These are phyloP conservation scores for Cryphonectria carpinicola DNA, from an alignment of 2,329 filamentous ascomycete species.

Conservation along the genomic window DNA sequence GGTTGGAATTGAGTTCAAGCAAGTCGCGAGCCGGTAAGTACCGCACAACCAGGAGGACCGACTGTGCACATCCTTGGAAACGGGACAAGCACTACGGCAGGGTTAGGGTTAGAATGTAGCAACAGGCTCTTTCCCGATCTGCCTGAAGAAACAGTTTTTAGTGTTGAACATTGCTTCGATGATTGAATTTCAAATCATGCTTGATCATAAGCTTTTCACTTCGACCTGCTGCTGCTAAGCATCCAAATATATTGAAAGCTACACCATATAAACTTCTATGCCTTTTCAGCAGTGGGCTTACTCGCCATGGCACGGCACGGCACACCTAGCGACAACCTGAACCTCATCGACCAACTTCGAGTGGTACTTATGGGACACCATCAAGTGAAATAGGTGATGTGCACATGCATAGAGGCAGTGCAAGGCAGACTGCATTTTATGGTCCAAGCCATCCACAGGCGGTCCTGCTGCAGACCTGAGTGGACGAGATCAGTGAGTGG, in stretches of 20 bases:
- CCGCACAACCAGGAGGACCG: neutral
- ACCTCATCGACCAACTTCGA: neutral
- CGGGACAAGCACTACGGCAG: neutral
- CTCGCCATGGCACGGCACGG: too few relatives aligned
- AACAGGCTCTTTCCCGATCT: neutral
- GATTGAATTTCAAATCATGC: too few relatives aligned
- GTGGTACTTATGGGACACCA: neutral
- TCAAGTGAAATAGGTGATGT: neutral
- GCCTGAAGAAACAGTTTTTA: neutral
- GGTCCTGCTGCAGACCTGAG: neutral
- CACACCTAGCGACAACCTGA: neutral
- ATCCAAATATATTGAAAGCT: neutral
- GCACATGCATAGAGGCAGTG: neutral
- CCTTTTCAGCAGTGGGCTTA: too few relatives aligned
- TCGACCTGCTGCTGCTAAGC: neutral
- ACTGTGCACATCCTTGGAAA: neutral
- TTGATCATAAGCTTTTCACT: neutral
- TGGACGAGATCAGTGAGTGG: neutral
- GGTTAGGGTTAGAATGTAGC: neutral
- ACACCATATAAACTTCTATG: neutral
- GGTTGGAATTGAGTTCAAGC: slow-evolving; percentile 1
- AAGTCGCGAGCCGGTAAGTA: neutral
- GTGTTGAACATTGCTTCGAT: neutral
- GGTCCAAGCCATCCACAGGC: too few relatives aligned
- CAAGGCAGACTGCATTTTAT: neutral